Percentiles rank a stretch among this genome's conserved stretches.
phyloP scores from a whole-genome alignment of 2,329 filamentous ascomycete genomes.

The Stemphylium beticola region DNA sequence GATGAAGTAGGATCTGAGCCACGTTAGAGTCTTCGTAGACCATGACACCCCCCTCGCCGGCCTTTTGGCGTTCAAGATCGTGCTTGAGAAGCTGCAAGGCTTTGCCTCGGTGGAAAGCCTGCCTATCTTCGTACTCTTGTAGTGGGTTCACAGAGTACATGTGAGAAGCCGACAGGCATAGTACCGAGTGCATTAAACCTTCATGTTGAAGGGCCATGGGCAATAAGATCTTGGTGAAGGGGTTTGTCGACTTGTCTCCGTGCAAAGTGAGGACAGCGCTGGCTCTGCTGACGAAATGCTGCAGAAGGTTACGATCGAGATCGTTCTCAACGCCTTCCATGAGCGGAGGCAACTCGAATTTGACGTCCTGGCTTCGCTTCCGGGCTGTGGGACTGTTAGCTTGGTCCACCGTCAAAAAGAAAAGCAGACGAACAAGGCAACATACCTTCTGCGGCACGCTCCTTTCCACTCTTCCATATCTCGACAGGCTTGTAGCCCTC shows the following conservation, averaged over 20 bases:
- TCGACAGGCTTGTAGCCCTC: slow-evolving; percentile 89
- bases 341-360: slow-evolving; percentile 62
- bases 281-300: slow-evolving; percentile 80
- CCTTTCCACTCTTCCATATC: slow-evolving; percentile 84
- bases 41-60: slow-evolving; percentile 46
- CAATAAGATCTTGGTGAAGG: slow-evolving; percentile 83
- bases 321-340: slow-evolving; percentile 82
- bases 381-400: slow-evolving; percentile 38
- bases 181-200: slow-evolving; percentile 87
- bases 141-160: slow-evolving; percentile 60
- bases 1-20: slow-evolving; percentile 65
- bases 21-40: slow-evolving; percentile 63
- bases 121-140: slow-evolving; percentile 59
- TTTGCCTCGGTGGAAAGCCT: slow-evolving; percentile 48
- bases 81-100: slow-evolving; percentile 59
- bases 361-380: slow-evolving; percentile 44
- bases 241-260: slow-evolving; percentile 74
- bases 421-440: background rate
- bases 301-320: slow-evolving; percentile 79
- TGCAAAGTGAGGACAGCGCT: slow-evolving; percentile 84
- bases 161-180: slow-evolving; percentile 83
- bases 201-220: slow-evolving; percentile 80
- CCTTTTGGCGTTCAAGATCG: slow-evolving; percentile 48
- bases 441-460: slow-evolving; percentile 70
- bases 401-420: slow-evolving; percentile 1